Percentiles rank a stretch among this genome's conserved stretches.
phyloP scores from a whole-genome alignment of 139 green algal genomes.

The Closterium sp. region DNA sequence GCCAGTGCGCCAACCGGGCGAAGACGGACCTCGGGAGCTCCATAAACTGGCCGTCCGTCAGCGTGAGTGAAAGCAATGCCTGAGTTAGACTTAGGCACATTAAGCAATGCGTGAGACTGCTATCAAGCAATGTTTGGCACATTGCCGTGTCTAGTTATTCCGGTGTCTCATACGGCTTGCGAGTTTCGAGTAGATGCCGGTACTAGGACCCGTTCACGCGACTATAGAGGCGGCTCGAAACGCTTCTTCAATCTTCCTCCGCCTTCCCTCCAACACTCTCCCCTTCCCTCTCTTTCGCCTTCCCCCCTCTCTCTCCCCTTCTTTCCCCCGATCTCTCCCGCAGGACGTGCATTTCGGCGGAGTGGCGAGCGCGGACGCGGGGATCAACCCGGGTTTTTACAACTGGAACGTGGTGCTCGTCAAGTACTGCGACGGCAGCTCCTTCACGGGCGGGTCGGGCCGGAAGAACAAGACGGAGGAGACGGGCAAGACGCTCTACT shows the following conservation, averaged over 20 bases:
- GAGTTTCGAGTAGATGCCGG: not conserved
- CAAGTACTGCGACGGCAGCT: slow-evolving; percentile 21
- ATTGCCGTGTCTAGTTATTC: no score
- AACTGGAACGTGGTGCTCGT: slow-evolving; percentile 25
- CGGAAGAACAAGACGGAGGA: not conserved
- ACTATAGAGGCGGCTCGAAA: no score
- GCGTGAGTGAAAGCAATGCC: not conserved
- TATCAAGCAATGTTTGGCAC: no score
- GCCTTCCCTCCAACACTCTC: no score
- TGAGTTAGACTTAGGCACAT: no score
- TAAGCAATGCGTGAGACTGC: no score
- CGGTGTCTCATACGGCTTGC: not conserved
- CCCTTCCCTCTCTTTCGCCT: no score
- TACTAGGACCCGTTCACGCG: not conserved
- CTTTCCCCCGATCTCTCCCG: no score
- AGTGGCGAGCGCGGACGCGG: not conserved
- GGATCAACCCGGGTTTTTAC: slow-evolving; percentile 9
- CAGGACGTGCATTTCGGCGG: not conserved
- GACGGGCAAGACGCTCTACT: not conserved
- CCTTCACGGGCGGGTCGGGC: not conserved
- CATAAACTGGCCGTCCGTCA: not conserved
- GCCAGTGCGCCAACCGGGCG: not conserved
- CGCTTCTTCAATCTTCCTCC: no score
- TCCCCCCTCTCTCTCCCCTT: no score
- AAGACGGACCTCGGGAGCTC: not conserved